phyloP scores from a whole-genome alignment of 768 basidiomycete genomes.

The Lactifluus pinguis region DNA sequence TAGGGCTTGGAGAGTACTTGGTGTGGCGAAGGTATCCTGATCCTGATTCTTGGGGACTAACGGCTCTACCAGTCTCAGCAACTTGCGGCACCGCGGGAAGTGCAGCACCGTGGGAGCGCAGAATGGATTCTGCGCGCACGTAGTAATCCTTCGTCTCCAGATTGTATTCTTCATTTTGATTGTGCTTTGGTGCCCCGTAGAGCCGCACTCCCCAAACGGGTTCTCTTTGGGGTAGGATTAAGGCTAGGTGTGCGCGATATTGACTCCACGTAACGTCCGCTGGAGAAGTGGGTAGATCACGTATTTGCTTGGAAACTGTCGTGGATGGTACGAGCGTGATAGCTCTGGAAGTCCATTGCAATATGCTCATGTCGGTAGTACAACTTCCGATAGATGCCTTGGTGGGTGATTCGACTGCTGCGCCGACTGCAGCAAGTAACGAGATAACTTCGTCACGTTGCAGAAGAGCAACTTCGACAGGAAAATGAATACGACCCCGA shows the following conservation, averaged over 20 bases:
- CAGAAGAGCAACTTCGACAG: slow-evolving; percentile 24
- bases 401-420: slow-evolving; percentile 18
- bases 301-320: background rate
- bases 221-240: background rate
- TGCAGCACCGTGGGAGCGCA: background rate
- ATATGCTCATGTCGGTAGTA: slow-evolving; percentile 2
- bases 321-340: background rate
- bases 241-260: background rate
- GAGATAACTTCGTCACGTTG: slow-evolving; percentile 22
- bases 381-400: background rate
- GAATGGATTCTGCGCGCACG: background rate
- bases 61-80: background rate
- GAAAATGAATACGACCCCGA: slow-evolving; percentile 8
- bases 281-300: background rate
- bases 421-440: slow-evolving; percentile 25
- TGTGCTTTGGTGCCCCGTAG: background rate
- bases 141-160: background rate
- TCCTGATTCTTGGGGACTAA: slow-evolving; percentile 15
- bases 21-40: slow-evolving; percentile 23
- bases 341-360: slow-evolving; percentile 20
- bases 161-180: background rate
- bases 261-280: background rate
- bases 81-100: background rate
- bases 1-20: slow-evolving; percentile 16
- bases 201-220: background rate